Evolutionary conservation across 2,329 filamentous ascomycete genomes (phyloP), one percentile per base, ranked within the genome.

Genomic region (Aspergillus fumigatus): DNA sequence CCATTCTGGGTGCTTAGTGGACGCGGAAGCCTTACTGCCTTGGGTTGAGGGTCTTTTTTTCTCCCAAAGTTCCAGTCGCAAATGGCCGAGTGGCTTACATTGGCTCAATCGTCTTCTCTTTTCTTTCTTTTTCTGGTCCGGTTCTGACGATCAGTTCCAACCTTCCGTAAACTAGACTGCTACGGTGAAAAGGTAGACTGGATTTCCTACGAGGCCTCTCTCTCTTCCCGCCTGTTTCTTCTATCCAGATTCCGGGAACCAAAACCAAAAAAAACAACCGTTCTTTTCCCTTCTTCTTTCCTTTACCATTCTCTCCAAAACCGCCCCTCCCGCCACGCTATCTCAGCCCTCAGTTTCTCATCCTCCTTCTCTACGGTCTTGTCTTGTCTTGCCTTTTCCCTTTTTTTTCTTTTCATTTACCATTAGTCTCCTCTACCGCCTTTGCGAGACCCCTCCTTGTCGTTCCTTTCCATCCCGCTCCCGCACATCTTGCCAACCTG

Each of bases 141-240:
- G 17, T 53, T 53, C 50, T 62, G 60, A 62, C 53, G 58, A 60
- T 63, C 62, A 57, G 54, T 62, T 61, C 54, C 59, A 60, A 58
- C 53, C 9, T 29, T 50, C 21, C 26, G 3, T 32, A n/a, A 27
- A 17, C 11, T 35, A 50, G 10, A 29, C 27, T 29, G 9, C 27
- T 29, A 29, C 27, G 27, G 27, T 29, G 11, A 29, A 29, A 29
- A 29, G 27, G 27, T 29, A 29, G 27, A 29, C 27, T 29, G 11
- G 29, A 21, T 21, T 17, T 17, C 4, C n/a, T 51, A 38, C 17
- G 10, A 21, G 26, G 40, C 32, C 40, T 26, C 35, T 47, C 19
- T 38, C 41, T 32, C 54, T 62, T 62, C 58, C 60, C 58, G 56
- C 56, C 57, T 56, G 57, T 61, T 55, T 59, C 57, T 56, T 59